Conservation (phyloP, 352 stramenopile genomes). For the Phytophthora tentaculata region DNA sequence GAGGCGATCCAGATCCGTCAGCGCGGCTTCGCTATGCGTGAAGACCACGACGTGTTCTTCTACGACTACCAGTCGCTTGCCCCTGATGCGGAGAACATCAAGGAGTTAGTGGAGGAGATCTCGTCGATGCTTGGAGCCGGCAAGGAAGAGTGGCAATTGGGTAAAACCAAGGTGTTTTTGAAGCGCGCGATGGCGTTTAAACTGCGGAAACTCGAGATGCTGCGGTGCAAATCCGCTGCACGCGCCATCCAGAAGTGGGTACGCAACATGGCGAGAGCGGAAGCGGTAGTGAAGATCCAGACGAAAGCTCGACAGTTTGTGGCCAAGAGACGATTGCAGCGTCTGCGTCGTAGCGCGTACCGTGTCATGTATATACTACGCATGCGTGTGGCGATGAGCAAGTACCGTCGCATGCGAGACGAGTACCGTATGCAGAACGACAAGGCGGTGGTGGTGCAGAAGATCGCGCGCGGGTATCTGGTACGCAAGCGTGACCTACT, state of each 20-base stretch:
- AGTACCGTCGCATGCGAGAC: constrained; percentile 58
- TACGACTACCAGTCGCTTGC: constrained; percentile 90
- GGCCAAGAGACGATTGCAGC: constrained; percentile 57
- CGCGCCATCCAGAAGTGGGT: constrained; percentile 86
- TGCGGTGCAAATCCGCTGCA: constrained; percentile 86
- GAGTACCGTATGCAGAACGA: constrained; percentile 59
- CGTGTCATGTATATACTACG: constrained; percentile 63
- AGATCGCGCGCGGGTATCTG: constrained; percentile 72
- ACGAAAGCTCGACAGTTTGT: constrained; percentile 74
- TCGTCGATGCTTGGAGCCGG: constrained; percentile 85
- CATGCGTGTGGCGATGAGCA: constrained; percentile 66
- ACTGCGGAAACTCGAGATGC: constrained; percentile 77
- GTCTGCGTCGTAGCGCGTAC: constrained; percentile 66
- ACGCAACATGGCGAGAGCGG: constrained; percentile 66
- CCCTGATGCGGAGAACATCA: constrained; percentile 84
- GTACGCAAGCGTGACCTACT: constrained; percentile 80
- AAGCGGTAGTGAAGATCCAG: constrained; percentile 74
- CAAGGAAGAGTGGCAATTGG: constrained; percentile 91
- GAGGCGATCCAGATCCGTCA: constrained; percentile 92
- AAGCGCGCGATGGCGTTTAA: constrained; percentile 85
- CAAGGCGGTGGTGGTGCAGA: constrained; percentile 77
- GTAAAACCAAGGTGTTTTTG: constrained; percentile 90
- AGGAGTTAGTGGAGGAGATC: constrained; percentile 84
- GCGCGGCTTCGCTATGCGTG: constrained; percentile 84
- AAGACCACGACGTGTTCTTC: constrained; percentile 92